phyloP scores from a whole-genome alignment of 73 alveolate species.

The Loxodes magnus region DNA sequence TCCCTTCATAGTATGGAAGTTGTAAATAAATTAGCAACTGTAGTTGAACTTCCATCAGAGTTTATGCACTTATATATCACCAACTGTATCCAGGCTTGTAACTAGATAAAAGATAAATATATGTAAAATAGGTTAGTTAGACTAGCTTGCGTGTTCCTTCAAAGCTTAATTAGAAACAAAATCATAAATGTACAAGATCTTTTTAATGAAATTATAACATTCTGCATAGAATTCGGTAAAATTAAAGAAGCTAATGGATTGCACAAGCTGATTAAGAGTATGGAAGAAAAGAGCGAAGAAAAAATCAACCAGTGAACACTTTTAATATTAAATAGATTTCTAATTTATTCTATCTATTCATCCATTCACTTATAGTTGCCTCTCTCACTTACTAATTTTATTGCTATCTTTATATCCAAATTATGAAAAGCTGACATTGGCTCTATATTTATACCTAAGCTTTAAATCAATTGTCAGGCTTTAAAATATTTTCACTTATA shows the following conservation, averaged over 20 bases:
- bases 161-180: slow-evolving; percentile 21
- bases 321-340: background rate
- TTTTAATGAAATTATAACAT: slow-evolving; percentile 13
- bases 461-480: too few species aligned
- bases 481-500: too few species aligned
- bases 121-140: slow-evolving; percentile 24
- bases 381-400: too few species aligned
- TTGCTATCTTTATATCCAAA: too few species aligned
- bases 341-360: too few species aligned
- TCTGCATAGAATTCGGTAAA: slow-evolving; percentile 30
- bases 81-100: slow-evolving; percentile 20
- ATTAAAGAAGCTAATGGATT: slow-evolving; percentile 29
- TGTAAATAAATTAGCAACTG: slow-evolving; percentile 20
- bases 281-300: too few species aligned
- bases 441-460: too few species aligned
- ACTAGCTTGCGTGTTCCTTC: slow-evolving; percentile 34
- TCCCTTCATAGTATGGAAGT: slow-evolving; percentile 44
- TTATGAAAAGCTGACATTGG: too few species aligned
- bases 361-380: too few species aligned
- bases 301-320: background rate
- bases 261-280: slow-evolving; percentile 9
- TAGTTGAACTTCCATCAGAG: slow-evolving; percentile 30
- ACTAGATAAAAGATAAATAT: slow-evolving; percentile 9
- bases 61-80: slow-evolving; percentile 10
- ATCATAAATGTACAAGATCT: slow-evolving; percentile 20